A percentile compares a stretch with the other conserved stretches of the same genome.
Evolutionary conservation across 176 grass and related monocot species (phyloP).

Genomic region (Eleusine coracana): DNA sequence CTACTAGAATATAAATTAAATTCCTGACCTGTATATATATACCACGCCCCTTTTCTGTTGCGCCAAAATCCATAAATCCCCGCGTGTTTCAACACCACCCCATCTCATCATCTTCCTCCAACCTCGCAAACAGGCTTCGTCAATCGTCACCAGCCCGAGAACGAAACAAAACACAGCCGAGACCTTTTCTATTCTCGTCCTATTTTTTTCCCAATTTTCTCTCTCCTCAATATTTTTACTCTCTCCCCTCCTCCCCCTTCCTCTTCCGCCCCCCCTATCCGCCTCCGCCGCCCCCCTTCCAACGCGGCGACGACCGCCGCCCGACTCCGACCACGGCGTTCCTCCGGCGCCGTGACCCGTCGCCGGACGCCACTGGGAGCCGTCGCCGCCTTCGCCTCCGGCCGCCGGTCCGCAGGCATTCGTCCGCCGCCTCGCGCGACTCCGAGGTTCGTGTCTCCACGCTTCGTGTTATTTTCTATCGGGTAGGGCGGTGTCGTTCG

Average conservation of each 20-base stretch:
- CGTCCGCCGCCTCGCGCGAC: slow-evolving; percentile 18
- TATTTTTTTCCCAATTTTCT: neutral
- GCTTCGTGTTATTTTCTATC: neutral
- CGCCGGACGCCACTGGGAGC: neutral
- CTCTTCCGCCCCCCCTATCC: slow-evolving; percentile 36
- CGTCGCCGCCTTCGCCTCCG: neutral
- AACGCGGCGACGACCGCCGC: slow-evolving; percentile 46
- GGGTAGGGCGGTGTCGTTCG: neutral
- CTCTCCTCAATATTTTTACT: slow-evolving; percentile 35
- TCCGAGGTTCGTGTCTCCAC: slow-evolving; percentile 5
- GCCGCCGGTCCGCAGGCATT: slow-evolving; percentile 35
- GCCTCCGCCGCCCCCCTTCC: slow-evolving; percentile 32
- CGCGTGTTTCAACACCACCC: neutral
- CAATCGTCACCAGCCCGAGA: neutral
- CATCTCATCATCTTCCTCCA: neutral
- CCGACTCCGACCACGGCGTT: slow-evolving; percentile 11
- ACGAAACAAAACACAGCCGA: slow-evolving; percentile 7
- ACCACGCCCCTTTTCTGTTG: neutral
- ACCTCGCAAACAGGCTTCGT: neutral
- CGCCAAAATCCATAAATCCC: neutral
- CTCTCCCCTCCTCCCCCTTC: neutral
- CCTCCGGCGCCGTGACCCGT: neutral
- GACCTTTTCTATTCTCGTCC: slow-evolving; percentile 14
- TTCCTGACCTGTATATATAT: too few species aligned
- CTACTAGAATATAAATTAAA: neutral